Evolutionary conservation across 176 grass and related monocot genomes (phyloP).

Genomic region (Paspalum vaginatum): DNA sequence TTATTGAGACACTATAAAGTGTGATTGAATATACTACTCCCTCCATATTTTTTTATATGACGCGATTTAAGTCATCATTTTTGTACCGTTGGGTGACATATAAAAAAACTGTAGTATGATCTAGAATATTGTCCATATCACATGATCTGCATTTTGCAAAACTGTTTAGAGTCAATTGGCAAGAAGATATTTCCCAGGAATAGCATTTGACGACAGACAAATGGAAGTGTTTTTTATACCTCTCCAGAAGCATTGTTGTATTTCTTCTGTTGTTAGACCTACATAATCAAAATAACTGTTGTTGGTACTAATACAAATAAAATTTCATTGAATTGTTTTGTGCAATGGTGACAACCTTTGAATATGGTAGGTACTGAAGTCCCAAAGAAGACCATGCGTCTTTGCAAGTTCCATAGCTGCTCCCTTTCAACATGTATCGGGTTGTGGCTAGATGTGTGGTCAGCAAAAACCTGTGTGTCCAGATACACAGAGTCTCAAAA

Average conservation of each 20-base stretch:
- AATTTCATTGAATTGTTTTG: slow-evolving; percentile 36
- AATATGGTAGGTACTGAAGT: slow-evolving; percentile 86
- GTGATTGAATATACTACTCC: not conserved
- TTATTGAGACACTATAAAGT: not conserved
- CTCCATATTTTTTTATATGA: too few relatives aligned
- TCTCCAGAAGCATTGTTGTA: slow-evolving; percentile 98
- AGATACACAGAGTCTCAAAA: slow-evolving; percentile 32
- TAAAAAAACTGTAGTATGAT: too few relatives aligned
- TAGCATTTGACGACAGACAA: slow-evolving; percentile 17
- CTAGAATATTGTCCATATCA: slow-evolving; percentile 31
- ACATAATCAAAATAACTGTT: slow-evolving; percentile 44
- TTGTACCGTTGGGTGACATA: too few relatives aligned
- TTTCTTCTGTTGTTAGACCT: slow-evolving; percentile 87
- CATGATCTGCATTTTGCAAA: slow-evolving; percentile 25
- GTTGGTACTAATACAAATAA: slow-evolving; percentile 29
- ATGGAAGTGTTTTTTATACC: slow-evolving; percentile 54
- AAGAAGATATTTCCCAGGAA: slow-evolving; percentile 9
- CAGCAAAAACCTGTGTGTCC: slow-evolving; percentile 87
- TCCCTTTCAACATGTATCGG: slow-evolving; percentile 69
- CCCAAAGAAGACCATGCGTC: slow-evolving; percentile 83
- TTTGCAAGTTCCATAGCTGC: slow-evolving; percentile 78
- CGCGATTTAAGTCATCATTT: too few relatives aligned
- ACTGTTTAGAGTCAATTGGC: slow-evolving; percentile 21
- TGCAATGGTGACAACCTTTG: slow-evolving; percentile 55
- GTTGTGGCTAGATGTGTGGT: slow-evolving; percentile 72